Base-by-base conservation (phyloP, 306 rosid genomes). In the Cicer arietinum region DNA sequence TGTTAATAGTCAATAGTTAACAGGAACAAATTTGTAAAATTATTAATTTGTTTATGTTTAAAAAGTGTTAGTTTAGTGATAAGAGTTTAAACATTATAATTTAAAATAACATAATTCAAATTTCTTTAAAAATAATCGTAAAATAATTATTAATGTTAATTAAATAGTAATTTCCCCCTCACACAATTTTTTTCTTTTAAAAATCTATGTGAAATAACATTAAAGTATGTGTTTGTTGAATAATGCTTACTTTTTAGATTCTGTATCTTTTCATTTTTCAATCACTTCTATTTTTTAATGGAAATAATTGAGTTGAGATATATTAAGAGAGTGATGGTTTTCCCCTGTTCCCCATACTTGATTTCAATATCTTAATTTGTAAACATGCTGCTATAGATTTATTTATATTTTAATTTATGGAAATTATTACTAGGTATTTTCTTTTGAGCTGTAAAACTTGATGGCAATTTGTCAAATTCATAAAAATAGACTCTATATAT, bases 401-500 rank as follows among this genome's bases (percentile, higher is more conserved):
- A 17, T 14, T 37, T 2, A 37, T 22, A 61, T 43, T 53, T 17
- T 9, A 25, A 13, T 39, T 59, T 59, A 37, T 44, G 59, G 14
- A 77, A 39, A 61, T 71, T 44, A 43, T 17, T 20, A 43, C 35
- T 14, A 1, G 35, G 51, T 35, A 41, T 48, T 50, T 18, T 58
- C 4, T 3, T 63, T 81, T 57, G 7, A 59, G 68, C 25, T 52
- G 12, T 25, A 35, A 59, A 48, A 11, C 47, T 66, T 67, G 14
- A 58, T 56, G 45, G n/a, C 35, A 47, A 22, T 35, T 67, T 67
- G 47, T 57, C 44, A 46, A 67, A 68, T 77, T 68, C 52, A 46
- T 30, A 52, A 16, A 1, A 40, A 20, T 17, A 13, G 43, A 48
- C 20, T 20, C 20, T 57, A 10, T 37, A 8, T 35, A 6, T 69